These are phyloP conservation scores for Phytophthora pseudosyringae DNA, from an alignment of 352 stramenopile genomes.

Conservation along the genomic window DNA sequence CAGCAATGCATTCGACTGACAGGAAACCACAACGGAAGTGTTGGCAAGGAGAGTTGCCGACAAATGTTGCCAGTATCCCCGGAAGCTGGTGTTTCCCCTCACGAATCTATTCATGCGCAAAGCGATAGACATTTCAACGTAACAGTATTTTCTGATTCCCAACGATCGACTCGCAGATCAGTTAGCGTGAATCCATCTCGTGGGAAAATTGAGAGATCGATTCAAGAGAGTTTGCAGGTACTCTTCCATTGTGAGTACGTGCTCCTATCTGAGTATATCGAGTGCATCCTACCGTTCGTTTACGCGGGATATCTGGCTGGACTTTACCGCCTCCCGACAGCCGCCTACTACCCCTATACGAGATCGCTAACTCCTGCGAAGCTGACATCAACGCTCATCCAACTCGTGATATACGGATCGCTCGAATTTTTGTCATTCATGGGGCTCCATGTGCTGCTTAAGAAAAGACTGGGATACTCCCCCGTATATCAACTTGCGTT, in stretches of 20 bases:
- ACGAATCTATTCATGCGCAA: too few relatives aligned
- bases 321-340: constrained; percentile 15
- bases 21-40: too few relatives aligned
- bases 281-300: constrained; percentile 24
- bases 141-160: neutral
- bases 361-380: constrained; percentile 8
- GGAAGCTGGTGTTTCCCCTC: too few relatives aligned
- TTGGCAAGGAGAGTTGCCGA: too few relatives aligned
- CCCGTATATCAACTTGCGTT: constrained; percentile 44
- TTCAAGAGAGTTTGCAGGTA: constrained; percentile 16
- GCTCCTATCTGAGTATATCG: constrained; percentile 28
- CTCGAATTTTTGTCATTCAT: constrained; percentile 26
- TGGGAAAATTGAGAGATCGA: neutral
- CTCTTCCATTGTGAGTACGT: constrained; percentile 31
- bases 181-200: neutral
- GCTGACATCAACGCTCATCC: constrained; percentile 11
- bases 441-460: constrained; percentile 14
- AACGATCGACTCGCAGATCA: neutral
- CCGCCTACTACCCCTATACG: constrained; percentile 30
- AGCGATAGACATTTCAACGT: neutral
- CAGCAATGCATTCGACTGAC: too few relatives aligned
- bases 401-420: constrained; percentile 14
- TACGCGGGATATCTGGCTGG: constrained; percentile 23
- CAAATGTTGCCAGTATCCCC: too few relatives aligned
- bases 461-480: constrained; percentile 29